phyloP scores from a whole-genome alignment of 192 early-diverging fungal genomes.

The Obelidium mucronatum region DNA sequence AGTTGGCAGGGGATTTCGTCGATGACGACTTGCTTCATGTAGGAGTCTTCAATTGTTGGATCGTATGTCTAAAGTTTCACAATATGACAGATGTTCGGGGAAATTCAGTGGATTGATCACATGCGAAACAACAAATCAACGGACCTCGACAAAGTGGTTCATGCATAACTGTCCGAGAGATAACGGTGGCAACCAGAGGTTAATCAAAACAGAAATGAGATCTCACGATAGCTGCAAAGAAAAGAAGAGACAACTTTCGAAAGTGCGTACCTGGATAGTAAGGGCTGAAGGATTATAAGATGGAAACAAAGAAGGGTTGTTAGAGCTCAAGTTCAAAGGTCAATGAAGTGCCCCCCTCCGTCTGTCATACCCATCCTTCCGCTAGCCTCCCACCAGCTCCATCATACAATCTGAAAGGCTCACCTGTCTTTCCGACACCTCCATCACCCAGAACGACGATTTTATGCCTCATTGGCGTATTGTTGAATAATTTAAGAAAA shows the following conservation, averaged over 20 bases:
- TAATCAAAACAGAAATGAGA: no score
- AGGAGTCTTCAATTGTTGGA: conserved; percentile 99
- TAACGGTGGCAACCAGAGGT: no score
- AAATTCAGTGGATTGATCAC: conserved; percentile 8
- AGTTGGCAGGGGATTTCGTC: conserved; percentile 87
- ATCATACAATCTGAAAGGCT: no score
- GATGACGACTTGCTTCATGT: conserved; percentile 94
- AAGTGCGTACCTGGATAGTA: conserved; percentile 3
- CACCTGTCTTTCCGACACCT: conserved; percentile 62
- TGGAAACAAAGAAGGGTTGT: not conserved
- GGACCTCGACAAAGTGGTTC: conserved; percentile 58
- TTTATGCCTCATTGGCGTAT: conserved; percentile 29
- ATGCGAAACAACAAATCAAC: not conserved
- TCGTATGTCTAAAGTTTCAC: conserved; percentile 75
- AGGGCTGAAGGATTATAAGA: not conserved
- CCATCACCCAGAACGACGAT: conserved; percentile 62
- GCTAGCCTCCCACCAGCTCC: no score
- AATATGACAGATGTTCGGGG: not conserved
- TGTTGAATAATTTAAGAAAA: not conserved
- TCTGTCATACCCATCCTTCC: no score
- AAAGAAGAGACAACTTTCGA: no score
- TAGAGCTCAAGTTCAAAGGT: no score
- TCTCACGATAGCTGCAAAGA: no score
- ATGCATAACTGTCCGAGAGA: conserved; percentile 58
- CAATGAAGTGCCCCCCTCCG: no score